Base-by-base conservation (phyloP, 352 stramenopile genomes). In the Thraustochytrium sp. region DNA sequence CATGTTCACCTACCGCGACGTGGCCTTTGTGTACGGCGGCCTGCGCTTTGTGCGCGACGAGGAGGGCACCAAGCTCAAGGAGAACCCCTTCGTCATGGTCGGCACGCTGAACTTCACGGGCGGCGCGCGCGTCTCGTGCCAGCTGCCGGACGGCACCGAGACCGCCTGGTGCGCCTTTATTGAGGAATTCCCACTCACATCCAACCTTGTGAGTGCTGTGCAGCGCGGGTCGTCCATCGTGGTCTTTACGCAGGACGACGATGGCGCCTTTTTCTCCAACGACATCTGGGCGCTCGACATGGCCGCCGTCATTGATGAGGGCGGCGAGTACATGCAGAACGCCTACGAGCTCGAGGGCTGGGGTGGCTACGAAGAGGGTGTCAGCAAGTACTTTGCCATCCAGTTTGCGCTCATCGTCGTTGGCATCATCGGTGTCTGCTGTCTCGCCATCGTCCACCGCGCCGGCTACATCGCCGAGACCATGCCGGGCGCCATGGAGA, bases 1-100 rank as follows among this genome's bases (percentile, higher is more conserved):
- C 29, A 63, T 72, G 68, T 42, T 11, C 18, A 21, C 23, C 8
- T 9, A 72, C 13, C 21, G 42, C 42, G 26, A 53, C 34, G 31
- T 21, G 5, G 26, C 76, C 9, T 80, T 80, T 46, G 53, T 80
- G 9, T 80, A 42, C 38, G 68, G 68, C 68, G 68, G 68, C n/a
- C 49, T 62, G 23, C 65, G 34, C 9, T 62, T 77, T 62, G 68
- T 63, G 18, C 23, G 38, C 26, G 31, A 63, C 21, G 8, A 8
- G 21, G 29, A 34, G 23, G 31, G 31, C 44, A 80, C 40, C 23
- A 23, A 75, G 21, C 31, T 49, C 2, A 5, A 46, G 18, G n/a
- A 11, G 26, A 63, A 80, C 38, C 21, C 48, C 21, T 61, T 80
- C 2, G 42, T 80, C 21, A 16, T 34, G 21, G 5, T 72, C 29